Conservation (phyloP, 495 filamentous ascomycete species). For the Neurospora hispaniola region DNA sequence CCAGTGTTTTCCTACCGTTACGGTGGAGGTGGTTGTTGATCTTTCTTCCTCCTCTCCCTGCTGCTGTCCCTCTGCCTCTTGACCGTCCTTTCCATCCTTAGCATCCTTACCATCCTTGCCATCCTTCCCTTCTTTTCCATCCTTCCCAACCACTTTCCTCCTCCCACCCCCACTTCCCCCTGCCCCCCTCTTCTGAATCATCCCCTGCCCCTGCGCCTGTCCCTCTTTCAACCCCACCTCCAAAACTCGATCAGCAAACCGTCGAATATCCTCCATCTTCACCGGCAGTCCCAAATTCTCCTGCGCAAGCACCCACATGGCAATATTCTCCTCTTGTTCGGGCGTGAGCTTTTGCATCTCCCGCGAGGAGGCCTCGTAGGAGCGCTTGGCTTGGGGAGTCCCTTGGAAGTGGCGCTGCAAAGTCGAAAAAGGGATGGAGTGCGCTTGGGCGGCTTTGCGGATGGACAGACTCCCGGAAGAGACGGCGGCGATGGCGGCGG, state of each 20-base stretch:
- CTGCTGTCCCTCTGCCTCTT: too few relatives aligned
- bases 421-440: neutral
- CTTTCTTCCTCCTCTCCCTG: neutral
- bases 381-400: neutral
- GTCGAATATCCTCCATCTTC: slow-evolving; percentile 23
- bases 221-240: neutral
- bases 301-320: slow-evolving; percentile 26
- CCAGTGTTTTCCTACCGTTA: neutral
- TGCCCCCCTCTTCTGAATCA: neutral
- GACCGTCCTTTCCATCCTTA: too few relatives aligned
- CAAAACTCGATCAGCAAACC: slow-evolving; percentile 23
- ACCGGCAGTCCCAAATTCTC: slow-evolving; percentile 35
- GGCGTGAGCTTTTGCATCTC: neutral
- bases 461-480: neutral
- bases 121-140: too few relatives aligned
- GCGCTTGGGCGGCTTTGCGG: neutral
- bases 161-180: too few relatives aligned
- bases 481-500: neutral
- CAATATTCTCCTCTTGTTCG: neutral
- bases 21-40: neutral
- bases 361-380: neutral
- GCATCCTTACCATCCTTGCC: too few relatives aligned
- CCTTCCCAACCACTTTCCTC: too few relatives aligned
- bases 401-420: neutral
- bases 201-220: too few relatives aligned